A percentile compares a stretch with the other conserved stretches of the same genome.
These are phyloP conservation scores for Thecaphora thlaspeos DNA, from an alignment of 1,284 basidiomycete species.

Conservation along the genomic window DNA sequence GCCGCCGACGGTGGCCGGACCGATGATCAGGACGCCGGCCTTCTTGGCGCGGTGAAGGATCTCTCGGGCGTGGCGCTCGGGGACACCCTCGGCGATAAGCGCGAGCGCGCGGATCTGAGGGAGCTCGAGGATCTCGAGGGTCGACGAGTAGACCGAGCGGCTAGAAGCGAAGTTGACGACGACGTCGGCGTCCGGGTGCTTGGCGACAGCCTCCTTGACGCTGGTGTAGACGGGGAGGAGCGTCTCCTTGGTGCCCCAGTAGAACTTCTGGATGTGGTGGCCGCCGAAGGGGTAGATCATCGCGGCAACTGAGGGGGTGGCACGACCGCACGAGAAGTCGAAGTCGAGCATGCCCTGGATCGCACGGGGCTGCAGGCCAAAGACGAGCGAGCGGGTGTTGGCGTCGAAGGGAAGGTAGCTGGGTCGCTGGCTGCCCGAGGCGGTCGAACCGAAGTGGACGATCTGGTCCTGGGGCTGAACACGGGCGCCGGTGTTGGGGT, in stretches of 20 bases:
- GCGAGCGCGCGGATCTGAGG: slow-evolving; percentile 77
- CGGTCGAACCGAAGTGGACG: slow-evolving; percentile 71
- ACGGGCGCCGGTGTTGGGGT: slow-evolving; percentile 69
- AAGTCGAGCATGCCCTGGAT: slow-evolving; percentile 99
- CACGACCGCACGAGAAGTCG: slow-evolving; percentile 93
- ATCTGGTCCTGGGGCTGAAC: slow-evolving; percentile 81
- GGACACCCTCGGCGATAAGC: slow-evolving; percentile 97
- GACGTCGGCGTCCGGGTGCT: slow-evolving; percentile 95
- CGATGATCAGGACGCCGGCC: slow-evolving; percentile 91
- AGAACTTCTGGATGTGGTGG: slow-evolving; percentile 99
- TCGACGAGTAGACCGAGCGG: slow-evolving; percentile 90
- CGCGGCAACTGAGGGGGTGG: slow-evolving; percentile 89
- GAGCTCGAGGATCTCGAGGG: slow-evolving; percentile 80
- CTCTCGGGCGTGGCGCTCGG: slow-evolving; percentile 94
- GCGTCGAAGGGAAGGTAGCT: slow-evolving; percentile 67
- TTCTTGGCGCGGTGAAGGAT: slow-evolving; percentile 84
- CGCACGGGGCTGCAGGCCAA: slow-evolving; percentile 96
- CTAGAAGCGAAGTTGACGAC: slow-evolving; percentile 98
- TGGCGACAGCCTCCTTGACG: slow-evolving; percentile 85
- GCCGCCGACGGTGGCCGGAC: slow-evolving; percentile 96
- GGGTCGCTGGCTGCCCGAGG: slow-evolving; percentile 37
- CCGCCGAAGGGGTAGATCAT: slow-evolving; percentile 99
- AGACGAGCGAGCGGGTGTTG: slow-evolving; percentile 90
- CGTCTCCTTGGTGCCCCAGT: slow-evolving; percentile 99
- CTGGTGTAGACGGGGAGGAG: slow-evolving; percentile 95